Conservation (phyloP, 2,329 filamentous ascomycete species). For the Alternaria rosae region DNA sequence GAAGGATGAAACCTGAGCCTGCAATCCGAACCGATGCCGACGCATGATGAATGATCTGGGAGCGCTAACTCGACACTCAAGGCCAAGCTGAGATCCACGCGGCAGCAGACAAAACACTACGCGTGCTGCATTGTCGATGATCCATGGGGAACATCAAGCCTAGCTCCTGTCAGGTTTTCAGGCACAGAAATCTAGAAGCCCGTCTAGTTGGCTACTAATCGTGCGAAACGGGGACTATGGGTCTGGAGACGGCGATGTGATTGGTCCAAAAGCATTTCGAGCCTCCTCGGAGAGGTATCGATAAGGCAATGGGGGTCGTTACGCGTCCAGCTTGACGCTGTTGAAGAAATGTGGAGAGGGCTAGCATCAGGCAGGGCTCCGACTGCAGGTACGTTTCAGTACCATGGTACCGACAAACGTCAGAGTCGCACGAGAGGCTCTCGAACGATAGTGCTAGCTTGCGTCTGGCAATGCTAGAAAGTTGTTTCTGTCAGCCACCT, state of each 20-base stretch:
- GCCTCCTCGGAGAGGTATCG: conserved; percentile 23
- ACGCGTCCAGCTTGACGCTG: conserved; percentile 43
- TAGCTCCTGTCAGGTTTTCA: conserved; percentile 16
- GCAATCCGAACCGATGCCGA: conserved; percentile 12
- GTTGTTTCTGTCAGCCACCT: conserved; percentile 5
- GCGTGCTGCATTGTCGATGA: conserved; percentile 23
- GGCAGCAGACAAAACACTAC: conserved; percentile 28
- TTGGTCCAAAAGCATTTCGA: conserved; percentile 27
- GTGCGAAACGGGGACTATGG: conserved; percentile 22
- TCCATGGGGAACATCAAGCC: conserved; percentile 11
- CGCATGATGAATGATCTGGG: conserved; percentile 33
- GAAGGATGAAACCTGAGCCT: conserved; percentile 28
- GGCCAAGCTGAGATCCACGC: conserved; percentile 23
- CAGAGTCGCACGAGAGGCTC: conserved; percentile 3
- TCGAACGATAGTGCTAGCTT: not conserved
- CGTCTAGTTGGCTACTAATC: conserved; percentile 15
- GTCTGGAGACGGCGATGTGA: conserved; percentile 16
- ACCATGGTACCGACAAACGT: conserved; percentile 12
- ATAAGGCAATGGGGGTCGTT: conserved; percentile 34
- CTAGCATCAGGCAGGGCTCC: conserved; percentile 25
- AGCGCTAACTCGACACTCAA: conserved; percentile 25
- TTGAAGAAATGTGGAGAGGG: conserved; percentile 41
- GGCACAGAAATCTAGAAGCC: conserved; percentile 15
- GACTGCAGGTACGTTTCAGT: conserved; percentile 32
- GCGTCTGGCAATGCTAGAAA: not conserved